These are phyloP conservation scores for Papiliotrema laurentii DNA, from an alignment of 1,284 basidiomycete genomes.

Conservation along the genomic window DNA sequence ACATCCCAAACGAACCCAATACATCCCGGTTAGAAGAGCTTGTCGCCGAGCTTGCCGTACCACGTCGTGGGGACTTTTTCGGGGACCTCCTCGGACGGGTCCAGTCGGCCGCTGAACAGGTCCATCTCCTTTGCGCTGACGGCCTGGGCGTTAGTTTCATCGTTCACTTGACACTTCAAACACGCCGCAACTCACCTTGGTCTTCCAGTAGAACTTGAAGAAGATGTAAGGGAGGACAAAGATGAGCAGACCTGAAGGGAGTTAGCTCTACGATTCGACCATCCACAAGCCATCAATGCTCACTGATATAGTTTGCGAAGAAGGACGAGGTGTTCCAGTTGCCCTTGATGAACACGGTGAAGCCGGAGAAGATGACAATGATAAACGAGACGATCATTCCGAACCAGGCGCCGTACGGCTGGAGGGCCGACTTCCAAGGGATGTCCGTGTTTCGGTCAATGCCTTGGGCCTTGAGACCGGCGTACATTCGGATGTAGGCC, in stretches of 20 bases:
- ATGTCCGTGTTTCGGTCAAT: slow-evolving; percentile 37
- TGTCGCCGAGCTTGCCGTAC: slow-evolving; percentile 13
- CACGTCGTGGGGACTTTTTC: slow-evolving; percentile 12
- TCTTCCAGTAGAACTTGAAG: slow-evolving; percentile 13
- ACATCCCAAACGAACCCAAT: too few species aligned
- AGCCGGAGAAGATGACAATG: slow-evolving; percentile 42
- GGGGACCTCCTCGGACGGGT: slow-evolving; percentile 8
- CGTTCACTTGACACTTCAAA: slow-evolving; percentile 60
- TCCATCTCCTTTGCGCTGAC: slow-evolving; percentile 12
- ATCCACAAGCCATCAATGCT: slow-evolving; percentile 5
- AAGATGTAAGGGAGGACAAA: slow-evolving; percentile 12
- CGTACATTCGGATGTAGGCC: slow-evolving; percentile 31
- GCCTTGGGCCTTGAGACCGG: slow-evolving; percentile 24
- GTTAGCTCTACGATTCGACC: background rate
- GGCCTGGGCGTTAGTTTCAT: slow-evolving; percentile 9
- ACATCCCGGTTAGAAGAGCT: too few species aligned
- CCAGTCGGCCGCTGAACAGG: slow-evolving; percentile 12
- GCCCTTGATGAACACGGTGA: slow-evolving; percentile 59
- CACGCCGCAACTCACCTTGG: slow-evolving; percentile 9
- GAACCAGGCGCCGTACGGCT: slow-evolving; percentile 20
- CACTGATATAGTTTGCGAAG: slow-evolving; percentile 42
- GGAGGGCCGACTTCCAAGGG: slow-evolving; percentile 53
- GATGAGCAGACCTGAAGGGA: slow-evolving; percentile 8
- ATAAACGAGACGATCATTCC: slow-evolving; percentile 28
- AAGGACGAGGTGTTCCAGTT: slow-evolving; percentile 44